These are phyloP conservation scores for Diplodia intermedia DNA, from an alignment of 2,329 filamentous ascomycete species.

Conservation along the genomic window DNA sequence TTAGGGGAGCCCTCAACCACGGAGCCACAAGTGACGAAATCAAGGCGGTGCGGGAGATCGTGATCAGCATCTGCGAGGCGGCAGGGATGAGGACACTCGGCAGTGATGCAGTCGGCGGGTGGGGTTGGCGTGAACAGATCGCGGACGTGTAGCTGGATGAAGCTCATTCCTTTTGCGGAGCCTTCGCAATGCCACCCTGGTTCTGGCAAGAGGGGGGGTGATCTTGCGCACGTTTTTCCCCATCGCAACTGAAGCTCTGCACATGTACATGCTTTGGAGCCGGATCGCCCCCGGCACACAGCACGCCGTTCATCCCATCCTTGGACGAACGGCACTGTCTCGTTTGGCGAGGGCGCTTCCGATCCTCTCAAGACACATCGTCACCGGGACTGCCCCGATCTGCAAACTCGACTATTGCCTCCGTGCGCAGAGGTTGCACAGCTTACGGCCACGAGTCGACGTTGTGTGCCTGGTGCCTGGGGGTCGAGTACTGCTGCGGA, in stretches of 20 bases:
- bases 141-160: constrained; percentile 46
- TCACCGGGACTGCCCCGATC: neutral
- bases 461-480: constrained; percentile 29
- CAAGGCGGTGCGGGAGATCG: constrained; percentile 55
- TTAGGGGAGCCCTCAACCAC: constrained; percentile 59
- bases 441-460: constrained; percentile 26
- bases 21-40: constrained; percentile 59
- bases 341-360: neutral
- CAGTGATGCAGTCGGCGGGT: constrained; percentile 47
- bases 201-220: constrained; percentile 2
- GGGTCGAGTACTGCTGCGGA: constrained; percentile 11
- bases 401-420: constrained; percentile 13
- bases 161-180: constrained; percentile 27
- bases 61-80: constrained; percentile 57
- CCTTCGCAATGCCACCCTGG: constrained; percentile 7
- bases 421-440: constrained; percentile 10
- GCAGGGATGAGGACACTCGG: constrained; percentile 55
- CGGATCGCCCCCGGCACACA: constrained; percentile 14
- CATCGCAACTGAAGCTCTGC: constrained; percentile 5
- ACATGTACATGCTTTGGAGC: neutral
- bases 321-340: constrained; percentile 5
- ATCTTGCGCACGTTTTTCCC: constrained; percentile 19
- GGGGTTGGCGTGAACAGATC: constrained; percentile 57
- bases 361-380: neutral
- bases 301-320: constrained; percentile 12